These are phyloP conservation scores for Stylonectria norvegica DNA, from an alignment of 2,329 filamentous ascomycete species.

Conservation along the genomic window DNA sequence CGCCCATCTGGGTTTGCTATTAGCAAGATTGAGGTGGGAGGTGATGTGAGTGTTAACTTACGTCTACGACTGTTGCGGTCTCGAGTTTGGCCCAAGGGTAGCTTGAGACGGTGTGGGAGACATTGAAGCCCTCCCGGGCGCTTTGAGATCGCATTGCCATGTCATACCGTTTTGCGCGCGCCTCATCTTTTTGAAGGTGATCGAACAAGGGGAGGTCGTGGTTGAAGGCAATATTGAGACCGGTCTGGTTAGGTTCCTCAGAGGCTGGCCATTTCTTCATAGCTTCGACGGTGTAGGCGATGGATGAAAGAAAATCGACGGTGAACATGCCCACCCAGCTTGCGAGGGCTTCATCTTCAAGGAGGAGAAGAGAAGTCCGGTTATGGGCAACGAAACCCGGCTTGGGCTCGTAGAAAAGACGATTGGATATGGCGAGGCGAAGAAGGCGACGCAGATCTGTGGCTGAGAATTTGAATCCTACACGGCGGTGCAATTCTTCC, in stretches of 20 bases:
- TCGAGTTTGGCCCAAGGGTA: conserved; percentile 16
- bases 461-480: conserved; percentile 34
- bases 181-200: conserved; percentile 26
- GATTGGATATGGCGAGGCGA: conserved; percentile 38
- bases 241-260: conserved; percentile 34
- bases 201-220: conserved; percentile 26
- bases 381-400: conserved; percentile 40
- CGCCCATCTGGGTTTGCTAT: too few relatives aligned
- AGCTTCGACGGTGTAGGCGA: conserved; percentile 30
- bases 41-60: conserved; percentile 7
- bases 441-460: conserved; percentile 34
- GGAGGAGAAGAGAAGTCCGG: conserved; percentile 29
- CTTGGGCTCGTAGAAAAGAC: conserved; percentile 38
- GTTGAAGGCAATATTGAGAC: conserved; percentile 28
- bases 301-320: conserved; percentile 30
- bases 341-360: conserved; percentile 24
- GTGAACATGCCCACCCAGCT: conserved; percentile 33
- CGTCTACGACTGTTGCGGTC: conserved; percentile 20
- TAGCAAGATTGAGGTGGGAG: neutral
- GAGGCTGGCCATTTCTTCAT: conserved; percentile 36
- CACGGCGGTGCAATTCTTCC: conserved; percentile 31
- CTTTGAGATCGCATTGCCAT: conserved; percentile 31
- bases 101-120: conserved; percentile 1
- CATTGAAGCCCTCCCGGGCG: conserved; percentile 21
- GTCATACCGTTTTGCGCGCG: conserved; percentile 28